Conservation (phyloP, 2,329 filamentous ascomycete species). For the Huntiella decipiens region DNA sequence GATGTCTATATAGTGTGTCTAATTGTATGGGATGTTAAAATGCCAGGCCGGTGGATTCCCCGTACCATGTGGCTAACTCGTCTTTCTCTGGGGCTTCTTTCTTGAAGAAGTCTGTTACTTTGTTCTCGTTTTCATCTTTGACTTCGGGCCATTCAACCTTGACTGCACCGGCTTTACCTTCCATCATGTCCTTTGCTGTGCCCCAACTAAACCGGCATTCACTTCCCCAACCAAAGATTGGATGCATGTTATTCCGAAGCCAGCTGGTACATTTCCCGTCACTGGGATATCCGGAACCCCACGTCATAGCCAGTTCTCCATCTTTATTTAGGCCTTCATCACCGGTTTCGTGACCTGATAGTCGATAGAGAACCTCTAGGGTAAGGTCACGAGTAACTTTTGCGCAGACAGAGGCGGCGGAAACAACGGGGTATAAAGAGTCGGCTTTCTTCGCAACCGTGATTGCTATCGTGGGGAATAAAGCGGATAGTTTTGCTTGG, state of each 20-base stretch:
- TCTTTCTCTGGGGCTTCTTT: constrained; percentile 27
- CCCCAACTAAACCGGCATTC: constrained; percentile 94
- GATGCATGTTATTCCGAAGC: constrained; percentile 75
- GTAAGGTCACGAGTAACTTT: constrained; percentile 91
- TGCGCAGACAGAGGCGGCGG: constrained; percentile 81
- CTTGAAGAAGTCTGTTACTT: constrained; percentile 59
- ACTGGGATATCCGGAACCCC: constrained; percentile 89
- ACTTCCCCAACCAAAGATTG: constrained; percentile 82
- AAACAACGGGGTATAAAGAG: constrained; percentile 78
- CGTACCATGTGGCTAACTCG: constrained; percentile 70
- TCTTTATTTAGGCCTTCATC: constrained; percentile 17
- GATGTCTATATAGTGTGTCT: background rate
- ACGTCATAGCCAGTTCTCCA: constrained; percentile 24
- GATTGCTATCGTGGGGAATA: constrained; percentile 61
- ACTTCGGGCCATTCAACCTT: constrained; percentile 70
- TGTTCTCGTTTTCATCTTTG: constrained; percentile 48
- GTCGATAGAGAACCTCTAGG: constrained; percentile 57
- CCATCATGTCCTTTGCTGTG: constrained; percentile 82
- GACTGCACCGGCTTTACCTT: constrained; percentile 44
- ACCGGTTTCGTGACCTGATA: constrained; percentile 15
- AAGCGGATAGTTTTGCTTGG: constrained; percentile 62
- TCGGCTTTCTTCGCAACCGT: constrained; percentile 85
- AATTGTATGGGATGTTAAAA: constrained; percentile 1
- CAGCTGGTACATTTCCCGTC: constrained; percentile 65
- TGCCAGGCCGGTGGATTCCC: constrained; percentile 36